phyloP scores from a whole-genome alignment of 768 basidiomycete genomes.

The Podaxis pistillaris region DNA sequence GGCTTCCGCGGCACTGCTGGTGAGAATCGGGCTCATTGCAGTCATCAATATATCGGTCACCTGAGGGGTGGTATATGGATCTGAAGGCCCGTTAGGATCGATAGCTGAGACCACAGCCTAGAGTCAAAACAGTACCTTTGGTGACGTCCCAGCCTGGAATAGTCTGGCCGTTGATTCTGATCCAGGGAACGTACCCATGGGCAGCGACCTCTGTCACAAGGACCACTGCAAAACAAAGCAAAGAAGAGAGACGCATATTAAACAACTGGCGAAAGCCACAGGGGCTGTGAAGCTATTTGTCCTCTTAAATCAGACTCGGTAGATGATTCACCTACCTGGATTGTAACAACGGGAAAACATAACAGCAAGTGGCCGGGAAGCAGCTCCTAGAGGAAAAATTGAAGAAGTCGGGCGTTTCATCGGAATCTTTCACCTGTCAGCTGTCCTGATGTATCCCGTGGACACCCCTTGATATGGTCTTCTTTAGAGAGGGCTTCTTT shows the following conservation, averaged over 20 bases:
- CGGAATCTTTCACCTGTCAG: too few species aligned
- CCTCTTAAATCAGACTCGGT: neutral
- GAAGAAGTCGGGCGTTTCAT: too few species aligned
- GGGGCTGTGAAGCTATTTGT: neutral
- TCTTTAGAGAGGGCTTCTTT: too few species aligned
- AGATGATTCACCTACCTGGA: neutral
- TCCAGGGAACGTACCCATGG: slow-evolving; percentile 34
- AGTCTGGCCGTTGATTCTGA: slow-evolving; percentile 30
- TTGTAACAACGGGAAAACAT: neutral
- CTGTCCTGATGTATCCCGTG: too few species aligned
- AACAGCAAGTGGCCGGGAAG: neutral
- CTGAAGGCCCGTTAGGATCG: slow-evolving; percentile 16
- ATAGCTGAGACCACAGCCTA: neutral
- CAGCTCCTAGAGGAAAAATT: neutral
- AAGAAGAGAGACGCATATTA: slow-evolving; percentile 4
- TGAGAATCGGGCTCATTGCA: neutral
- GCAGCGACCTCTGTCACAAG: slow-evolving; percentile 26
- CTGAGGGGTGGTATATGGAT: slow-evolving; percentile 33
- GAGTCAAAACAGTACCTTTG: slow-evolving; percentile 22
- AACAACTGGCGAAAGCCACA: neutral
- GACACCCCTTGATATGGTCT: too few species aligned
- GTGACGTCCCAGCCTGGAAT: slow-evolving; percentile 35
- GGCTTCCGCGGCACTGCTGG: slow-evolving; percentile 21
- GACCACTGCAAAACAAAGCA: slow-evolving; percentile 16
- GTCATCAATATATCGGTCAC: slow-evolving; percentile 13